phyloP scores from a whole-genome alignment of 352 stramenopile species.

The Phytophthora citrophthora region DNA sequence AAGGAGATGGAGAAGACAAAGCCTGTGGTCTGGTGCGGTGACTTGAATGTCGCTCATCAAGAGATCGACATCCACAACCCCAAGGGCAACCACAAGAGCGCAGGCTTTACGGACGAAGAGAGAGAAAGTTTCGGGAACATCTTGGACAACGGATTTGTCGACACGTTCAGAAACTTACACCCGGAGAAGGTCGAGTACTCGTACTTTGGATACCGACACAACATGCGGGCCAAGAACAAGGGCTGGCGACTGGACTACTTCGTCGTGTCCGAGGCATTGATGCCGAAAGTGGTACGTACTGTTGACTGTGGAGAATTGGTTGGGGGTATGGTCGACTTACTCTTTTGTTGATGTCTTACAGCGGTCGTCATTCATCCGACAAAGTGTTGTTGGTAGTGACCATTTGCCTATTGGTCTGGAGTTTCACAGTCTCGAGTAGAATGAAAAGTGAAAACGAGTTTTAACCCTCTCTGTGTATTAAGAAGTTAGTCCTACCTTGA shows the following conservation, averaged over 20 bases:
- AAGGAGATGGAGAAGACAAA: constrained; percentile 77
- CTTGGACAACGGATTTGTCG: constrained; percentile 70
- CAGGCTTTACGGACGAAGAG: constrained; percentile 83
- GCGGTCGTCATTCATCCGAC: constrained; percentile 67
- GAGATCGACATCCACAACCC: constrained; percentile 91
- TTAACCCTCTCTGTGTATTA: too few relatives aligned
- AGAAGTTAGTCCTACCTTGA: too few relatives aligned
- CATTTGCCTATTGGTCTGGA: constrained; percentile 81
- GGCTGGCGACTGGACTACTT: constrained; percentile 91
- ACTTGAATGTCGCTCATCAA: constrained; percentile 88
- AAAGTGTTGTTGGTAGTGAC: constrained; percentile 72
- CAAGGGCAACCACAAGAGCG: constrained; percentile 78
- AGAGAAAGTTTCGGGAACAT: constrained; percentile 75
- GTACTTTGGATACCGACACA: constrained; percentile 87
- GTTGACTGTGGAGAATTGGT: not conserved
- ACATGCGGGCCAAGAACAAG: constrained; percentile 82
- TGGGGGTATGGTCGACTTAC: constrained; percentile 5
- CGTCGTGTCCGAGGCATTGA: constrained; percentile 66
- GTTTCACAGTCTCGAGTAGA: constrained; percentile 21
- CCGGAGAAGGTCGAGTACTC: constrained; percentile 73
- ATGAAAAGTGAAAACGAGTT: too few relatives aligned
- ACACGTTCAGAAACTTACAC: constrained; percentile 75
- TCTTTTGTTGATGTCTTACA: constrained; percentile 20
- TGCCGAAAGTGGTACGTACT: constrained; percentile 63
- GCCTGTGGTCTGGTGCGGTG: constrained; percentile 84